Conservation (phyloP, 805 yeast species). For the Yarrowia alimentaria region DNA sequence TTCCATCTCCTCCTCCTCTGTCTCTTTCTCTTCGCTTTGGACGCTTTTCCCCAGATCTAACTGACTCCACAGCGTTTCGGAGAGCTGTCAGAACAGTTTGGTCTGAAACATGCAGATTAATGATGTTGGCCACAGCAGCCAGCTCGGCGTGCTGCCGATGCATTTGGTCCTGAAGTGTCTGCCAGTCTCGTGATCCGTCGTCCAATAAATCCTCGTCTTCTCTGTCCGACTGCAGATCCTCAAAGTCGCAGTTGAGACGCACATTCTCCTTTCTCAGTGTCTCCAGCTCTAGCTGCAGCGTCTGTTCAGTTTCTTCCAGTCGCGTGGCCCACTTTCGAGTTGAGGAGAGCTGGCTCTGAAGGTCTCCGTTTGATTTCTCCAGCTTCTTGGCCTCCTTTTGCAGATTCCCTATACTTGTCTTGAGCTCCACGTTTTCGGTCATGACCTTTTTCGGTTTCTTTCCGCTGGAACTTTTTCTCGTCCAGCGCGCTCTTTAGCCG, state of each 20-base stretch:
- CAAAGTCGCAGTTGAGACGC: conserved; percentile 20
- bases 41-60: not conserved
- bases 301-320: not conserved
- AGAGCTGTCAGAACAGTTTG: conserved; percentile 4
- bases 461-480: conserved; percentile 14
- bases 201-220: conserved; percentile 18
- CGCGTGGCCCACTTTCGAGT: conserved; percentile 6
- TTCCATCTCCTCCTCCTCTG: too few relatives aligned
- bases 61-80: conserved; percentile 12
- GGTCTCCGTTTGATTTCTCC: conserved; percentile 7
- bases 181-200: conserved; percentile 21
- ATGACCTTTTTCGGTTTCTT: conserved; percentile 18
- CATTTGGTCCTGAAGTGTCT: conserved; percentile 6
- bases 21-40: too few relatives aligned
- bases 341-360: conserved; percentile 14
- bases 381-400: conserved; percentile 5
- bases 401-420: not conserved
- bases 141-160: conserved; percentile 13
- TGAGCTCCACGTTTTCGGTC: conserved; percentile 11
- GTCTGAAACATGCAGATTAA: conserved; percentile 14
- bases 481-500: not conserved
- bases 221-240: conserved; percentile 15
- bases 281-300: conserved; percentile 4
- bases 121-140: conserved; percentile 16
- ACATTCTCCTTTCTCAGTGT: conserved; percentile 5